A percentile compares a stretch with the other conserved stretches of the same genome.
These are phyloP conservation scores for Cenchrus americanus DNA, from an alignment of 176 grass and related monocot species.

Conservation along the genomic window DNA sequence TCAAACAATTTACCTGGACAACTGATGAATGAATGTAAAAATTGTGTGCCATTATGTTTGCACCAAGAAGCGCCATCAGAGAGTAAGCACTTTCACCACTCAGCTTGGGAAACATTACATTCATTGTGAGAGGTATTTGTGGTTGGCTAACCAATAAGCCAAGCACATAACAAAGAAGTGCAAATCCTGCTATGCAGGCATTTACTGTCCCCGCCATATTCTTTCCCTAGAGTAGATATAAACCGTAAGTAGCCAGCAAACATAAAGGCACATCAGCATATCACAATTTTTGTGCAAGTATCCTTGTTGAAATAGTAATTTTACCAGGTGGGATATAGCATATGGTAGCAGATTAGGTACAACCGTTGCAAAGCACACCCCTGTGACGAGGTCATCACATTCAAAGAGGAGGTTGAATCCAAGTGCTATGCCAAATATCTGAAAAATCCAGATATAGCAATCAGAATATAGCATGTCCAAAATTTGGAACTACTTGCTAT, in stretches of 20 bases:
- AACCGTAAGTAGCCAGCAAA: constrained; percentile 37
- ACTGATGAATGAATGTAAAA: constrained; percentile 95
- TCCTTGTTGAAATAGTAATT: constrained; percentile 23
- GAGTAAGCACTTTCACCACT: constrained; percentile 94
- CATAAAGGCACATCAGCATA: constrained; percentile 37
- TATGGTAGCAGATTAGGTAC: constrained; percentile 75
- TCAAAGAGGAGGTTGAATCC: constrained; percentile 84
- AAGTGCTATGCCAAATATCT: constrained; percentile 94
- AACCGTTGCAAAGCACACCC: constrained; percentile 69
- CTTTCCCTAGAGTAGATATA: constrained; percentile 60
- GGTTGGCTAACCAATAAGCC: constrained; percentile 90
- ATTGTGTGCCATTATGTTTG: constrained; percentile 98
- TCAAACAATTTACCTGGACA: constrained; percentile 70
- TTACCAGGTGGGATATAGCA: constrained; percentile 72
- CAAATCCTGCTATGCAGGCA: constrained; percentile 70
- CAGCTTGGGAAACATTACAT: constrained; percentile 84
- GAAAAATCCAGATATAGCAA: constrained; percentile 49
- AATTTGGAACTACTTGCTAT: constrained; percentile 19
- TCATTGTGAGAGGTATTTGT: constrained; percentile 73
- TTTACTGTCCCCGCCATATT: constrained; percentile 60
- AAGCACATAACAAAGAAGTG: constrained; percentile 86
- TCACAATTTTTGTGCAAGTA: background rate
- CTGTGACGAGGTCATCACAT: constrained; percentile 69
- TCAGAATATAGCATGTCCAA: constrained; percentile 29
- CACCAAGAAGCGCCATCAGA: constrained; percentile 96